A percentile compares a stretch with the other conserved stretches of the same genome.
phyloP scores from a whole-genome alignment of 345 rosid species.

The Dipteronia dyeriana region DNA sequence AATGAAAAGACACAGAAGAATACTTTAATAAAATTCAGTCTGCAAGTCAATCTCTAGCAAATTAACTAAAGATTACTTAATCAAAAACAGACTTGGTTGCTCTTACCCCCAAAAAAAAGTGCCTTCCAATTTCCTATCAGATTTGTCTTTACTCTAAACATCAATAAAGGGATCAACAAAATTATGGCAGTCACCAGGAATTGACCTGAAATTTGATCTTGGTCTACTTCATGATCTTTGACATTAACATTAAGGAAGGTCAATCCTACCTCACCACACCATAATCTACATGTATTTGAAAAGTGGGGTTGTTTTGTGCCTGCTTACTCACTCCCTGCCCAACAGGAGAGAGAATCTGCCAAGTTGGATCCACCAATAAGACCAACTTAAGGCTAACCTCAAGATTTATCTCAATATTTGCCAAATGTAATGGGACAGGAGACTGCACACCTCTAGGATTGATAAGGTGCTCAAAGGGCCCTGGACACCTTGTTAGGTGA shows the following conservation, averaged over 20 bases:
- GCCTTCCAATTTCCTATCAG: not conserved
- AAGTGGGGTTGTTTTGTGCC: not conserved
- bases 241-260: not conserved
- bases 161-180: not conserved
- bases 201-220: not conserved
- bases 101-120: not conserved
- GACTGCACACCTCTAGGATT: not conserved
- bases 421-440: not conserved
- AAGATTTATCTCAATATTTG: not conserved
- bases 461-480: not conserved
- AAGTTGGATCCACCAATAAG: not conserved
- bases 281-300: not conserved
- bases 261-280: not conserved
- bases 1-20: conserved; percentile 6
- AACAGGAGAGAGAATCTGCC: not conserved
- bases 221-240: too few relatives aligned
- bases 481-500: not conserved
- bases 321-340: not conserved
- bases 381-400: not conserved
- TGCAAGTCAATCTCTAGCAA: not conserved
- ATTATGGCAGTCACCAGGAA: not conserved
- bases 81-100: not conserved
- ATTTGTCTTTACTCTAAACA: not conserved
- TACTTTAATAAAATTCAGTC: not conserved
- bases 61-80: conserved; percentile 5